These are phyloP conservation scores for Eimeria necatrix DNA, from an alignment of 169 alveolate genomes.

Conservation along the genomic window DNA sequence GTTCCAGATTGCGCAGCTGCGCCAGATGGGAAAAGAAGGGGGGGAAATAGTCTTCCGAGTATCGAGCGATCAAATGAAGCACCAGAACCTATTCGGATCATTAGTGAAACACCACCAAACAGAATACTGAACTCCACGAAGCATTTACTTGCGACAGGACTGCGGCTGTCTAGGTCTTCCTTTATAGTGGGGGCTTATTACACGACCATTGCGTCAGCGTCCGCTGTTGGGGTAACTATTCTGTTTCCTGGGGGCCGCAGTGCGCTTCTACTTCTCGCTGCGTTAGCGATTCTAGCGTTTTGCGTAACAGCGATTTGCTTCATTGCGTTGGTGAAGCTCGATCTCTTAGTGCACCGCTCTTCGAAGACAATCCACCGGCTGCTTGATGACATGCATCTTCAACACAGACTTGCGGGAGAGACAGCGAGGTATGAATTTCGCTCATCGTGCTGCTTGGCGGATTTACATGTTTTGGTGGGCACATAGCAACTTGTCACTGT, in stretches of 20 bases:
- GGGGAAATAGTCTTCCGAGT: too few relatives aligned
- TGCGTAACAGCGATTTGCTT: constrained; percentile 37
- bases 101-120: too few relatives aligned
- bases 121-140: too few relatives aligned
- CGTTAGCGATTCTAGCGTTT: not conserved
- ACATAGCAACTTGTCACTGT: not conserved
- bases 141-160: too few relatives aligned
- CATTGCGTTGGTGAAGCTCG: constrained; percentile 16
- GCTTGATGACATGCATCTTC: constrained; percentile 12
- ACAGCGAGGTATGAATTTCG: constrained; percentile 21
- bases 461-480: too few relatives aligned
- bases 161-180: too few relatives aligned
- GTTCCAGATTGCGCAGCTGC: not conserved
- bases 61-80: too few relatives aligned
- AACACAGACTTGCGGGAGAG: constrained; percentile 63
- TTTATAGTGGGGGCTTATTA: too few relatives aligned
- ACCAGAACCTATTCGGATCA: too few relatives aligned
- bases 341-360: constrained; percentile 24
- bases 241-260: not conserved
- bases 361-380: not conserved
- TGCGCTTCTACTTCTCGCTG: not conserved
- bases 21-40: not conserved
- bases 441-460: not conserved
- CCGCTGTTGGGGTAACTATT: constrained; percentile 16
- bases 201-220: not conserved